These are phyloP conservation scores for Claviceps maximensis DNA, from an alignment of 2,329 filamentous ascomycete genomes.

Conservation along the genomic window DNA sequence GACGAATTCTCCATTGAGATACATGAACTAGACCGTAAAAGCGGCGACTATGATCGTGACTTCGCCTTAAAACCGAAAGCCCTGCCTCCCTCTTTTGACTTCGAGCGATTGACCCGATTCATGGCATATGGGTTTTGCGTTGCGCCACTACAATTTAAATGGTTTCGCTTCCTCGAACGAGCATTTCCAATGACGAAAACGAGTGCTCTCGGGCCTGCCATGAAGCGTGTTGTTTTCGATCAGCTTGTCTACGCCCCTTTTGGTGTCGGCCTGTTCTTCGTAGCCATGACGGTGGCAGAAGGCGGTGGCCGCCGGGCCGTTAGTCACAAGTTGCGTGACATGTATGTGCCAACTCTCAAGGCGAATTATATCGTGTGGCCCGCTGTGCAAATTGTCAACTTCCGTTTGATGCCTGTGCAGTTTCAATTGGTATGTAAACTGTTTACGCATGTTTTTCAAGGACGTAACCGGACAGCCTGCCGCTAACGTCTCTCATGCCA, in stretches of 20 bases:
- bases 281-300: conserved; percentile 90
- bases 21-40: conserved; percentile 72
- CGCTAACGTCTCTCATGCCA: not conserved
- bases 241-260: conserved; percentile 88
- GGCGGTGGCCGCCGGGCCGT: conserved; percentile 75
- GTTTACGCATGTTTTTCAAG: not conserved
- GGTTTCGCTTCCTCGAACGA: conserved; percentile 76
- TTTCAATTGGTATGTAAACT: conserved; percentile 71
- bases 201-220: conserved; percentile 57
- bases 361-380: conserved; percentile 96
- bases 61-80: conserved; percentile 48
- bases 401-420: conserved; percentile 85
- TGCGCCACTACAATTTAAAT: conserved; percentile 89
- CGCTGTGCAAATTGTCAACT: conserved; percentile 91
- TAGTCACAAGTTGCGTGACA: conserved; percentile 74
- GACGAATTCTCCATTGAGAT: conserved; percentile 78
- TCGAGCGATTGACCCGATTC: conserved; percentile 85
- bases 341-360: conserved; percentile 88
- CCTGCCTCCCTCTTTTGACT: conserved; percentile 79
- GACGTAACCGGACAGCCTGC: conserved; percentile 5
- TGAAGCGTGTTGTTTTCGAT: conserved; percentile 86
- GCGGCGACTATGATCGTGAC: conserved; percentile 51
- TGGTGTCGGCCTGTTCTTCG: conserved; percentile 80
- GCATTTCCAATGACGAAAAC: conserved; percentile 76
- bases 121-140: conserved; percentile 97